Evolutionary conservation across 192 early-diverging fungal species (phyloP).

Genomic region (Backusella macrospora): DNA sequence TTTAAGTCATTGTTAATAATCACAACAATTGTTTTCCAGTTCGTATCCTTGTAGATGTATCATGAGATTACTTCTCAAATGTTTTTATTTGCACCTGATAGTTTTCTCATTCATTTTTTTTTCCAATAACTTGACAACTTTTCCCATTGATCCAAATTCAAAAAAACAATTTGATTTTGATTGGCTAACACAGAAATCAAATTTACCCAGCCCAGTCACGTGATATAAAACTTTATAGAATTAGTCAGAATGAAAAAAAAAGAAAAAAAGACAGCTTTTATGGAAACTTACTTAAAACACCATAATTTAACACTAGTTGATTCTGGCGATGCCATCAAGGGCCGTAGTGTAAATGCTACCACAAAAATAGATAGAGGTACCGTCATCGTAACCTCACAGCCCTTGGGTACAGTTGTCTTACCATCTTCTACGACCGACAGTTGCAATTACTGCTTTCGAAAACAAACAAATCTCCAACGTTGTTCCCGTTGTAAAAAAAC

Average conservation of each 20-base stretch:
- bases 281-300: conserved; percentile 22
- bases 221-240: neutral
- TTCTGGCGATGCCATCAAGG: conserved; percentile 12
- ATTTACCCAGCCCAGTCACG: too few relatives aligned
- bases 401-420: conserved; percentile 30
- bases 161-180: too few relatives aligned
- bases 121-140: too few relatives aligned
- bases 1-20: too few relatives aligned
- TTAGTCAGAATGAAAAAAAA: neutral
- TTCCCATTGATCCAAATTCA: too few relatives aligned
- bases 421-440: conserved; percentile 20
- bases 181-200: too few relatives aligned
- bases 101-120: too few relatives aligned
- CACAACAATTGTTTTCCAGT: too few relatives aligned
- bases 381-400: conserved; percentile 45
- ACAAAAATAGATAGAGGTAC: conserved; percentile 36
- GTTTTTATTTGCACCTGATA: too few relatives aligned
- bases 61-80: too few relatives aligned
- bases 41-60: too few relatives aligned
- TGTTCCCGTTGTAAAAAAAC: conserved; percentile 36
- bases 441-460: conserved; percentile 40
- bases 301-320: conserved; percentile 13
- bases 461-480: conserved; percentile 28
- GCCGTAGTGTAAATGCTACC: conserved; percentile 34
- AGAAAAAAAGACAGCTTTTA: conserved; percentile 1